Evolutionary conservation across 2,329 filamentous ascomycete genomes (phyloP).

Genomic region (Escovopsis sp.): DNA sequence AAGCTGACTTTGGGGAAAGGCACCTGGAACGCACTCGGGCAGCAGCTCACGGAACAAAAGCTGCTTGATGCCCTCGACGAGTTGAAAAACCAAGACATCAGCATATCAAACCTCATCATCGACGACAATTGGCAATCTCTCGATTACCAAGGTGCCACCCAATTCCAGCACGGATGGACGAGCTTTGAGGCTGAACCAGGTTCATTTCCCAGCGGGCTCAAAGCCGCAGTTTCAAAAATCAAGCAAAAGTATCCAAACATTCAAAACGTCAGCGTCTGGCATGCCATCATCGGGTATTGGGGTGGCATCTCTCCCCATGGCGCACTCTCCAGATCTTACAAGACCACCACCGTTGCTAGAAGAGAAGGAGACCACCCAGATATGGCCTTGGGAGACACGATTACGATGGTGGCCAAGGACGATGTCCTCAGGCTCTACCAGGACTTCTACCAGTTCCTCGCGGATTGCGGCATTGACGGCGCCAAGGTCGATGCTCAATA

Average conservation of each 20-base stretch:
- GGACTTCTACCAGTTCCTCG: constrained; percentile 81
- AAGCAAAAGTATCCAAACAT: constrained; percentile 56
- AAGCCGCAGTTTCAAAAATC: constrained; percentile 53
- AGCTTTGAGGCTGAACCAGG: constrained; percentile 73
- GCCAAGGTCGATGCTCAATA: constrained; percentile 94
- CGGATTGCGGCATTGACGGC: constrained; percentile 58
- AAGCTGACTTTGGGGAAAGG: constrained; percentile 21
- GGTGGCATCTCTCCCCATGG: constrained; percentile 68
- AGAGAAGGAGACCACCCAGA: constrained; percentile 31
- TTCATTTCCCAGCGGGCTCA: constrained; percentile 69
- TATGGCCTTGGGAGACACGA: constrained; percentile 43
- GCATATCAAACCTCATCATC: constrained; percentile 76
- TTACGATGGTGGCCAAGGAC: constrained; percentile 58
- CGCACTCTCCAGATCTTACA: constrained; percentile 62
- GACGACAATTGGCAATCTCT: constrained; percentile 94
- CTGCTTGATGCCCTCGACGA: constrained; percentile 60
- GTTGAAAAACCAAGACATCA: constrained; percentile 56
- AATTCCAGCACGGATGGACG: constrained; percentile 53
- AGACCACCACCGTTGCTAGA: constrained; percentile 48
- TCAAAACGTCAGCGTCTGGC: constrained; percentile 83
- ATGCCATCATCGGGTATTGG: constrained; percentile 83
- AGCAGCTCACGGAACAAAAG: constrained; percentile 66
- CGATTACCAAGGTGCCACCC: constrained; percentile 32
- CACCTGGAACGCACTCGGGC: constrained; percentile 90
- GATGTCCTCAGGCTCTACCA: constrained; percentile 69